Base-by-base conservation (phyloP, 164 flowering plant species). In the Piper betle region DNA sequence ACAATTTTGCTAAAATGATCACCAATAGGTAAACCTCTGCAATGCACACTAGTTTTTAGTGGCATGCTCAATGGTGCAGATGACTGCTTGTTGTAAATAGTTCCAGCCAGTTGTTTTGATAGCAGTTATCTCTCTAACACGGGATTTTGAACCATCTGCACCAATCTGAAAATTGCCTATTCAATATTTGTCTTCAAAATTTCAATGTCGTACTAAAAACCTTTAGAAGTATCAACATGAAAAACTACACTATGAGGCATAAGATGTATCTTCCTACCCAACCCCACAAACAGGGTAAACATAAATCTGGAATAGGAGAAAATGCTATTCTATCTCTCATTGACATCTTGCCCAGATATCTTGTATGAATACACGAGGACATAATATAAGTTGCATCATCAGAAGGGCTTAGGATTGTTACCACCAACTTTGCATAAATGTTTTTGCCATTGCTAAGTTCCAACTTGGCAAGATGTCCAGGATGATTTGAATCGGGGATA, bases 1-100 rank as follows among this genome's bases (percentile, higher is more conserved):
- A 94, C 99, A 58, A 94, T 88, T 72, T 94, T 94, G 79, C 97
- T 94, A 66, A 71, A 91, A 6, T 70, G 84, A 62, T 91, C 94
- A 55, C 99, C 96, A 1, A 94, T 71, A 2, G 99, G 99, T 70
- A 91, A 94, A 94, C 40, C 97, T 77, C 69, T 94, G 99, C 97
- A 96, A 94, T 43, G 97, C 97, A 76, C 96, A 86, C 4, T 66
- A 65, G 59, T 88, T 91, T 71, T 82, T 87, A 25, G 53, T 69
- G 20, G 64, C 37, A 69, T 94, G 99, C 63, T 94, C 86, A 20
- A 94, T 97, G 37, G 90, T 85, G 58, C 99, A 94, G 54, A 94
- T 94, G 55, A 94, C 52, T 60, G 99, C 99, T 78, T 80, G 83
- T 73, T 94, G 99, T 4, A 85, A 67, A 71, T 94, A 91, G 59